phyloP scores from a whole-genome alignment of 176 grass and related monocot species.

The Olyra latifolia region DNA sequence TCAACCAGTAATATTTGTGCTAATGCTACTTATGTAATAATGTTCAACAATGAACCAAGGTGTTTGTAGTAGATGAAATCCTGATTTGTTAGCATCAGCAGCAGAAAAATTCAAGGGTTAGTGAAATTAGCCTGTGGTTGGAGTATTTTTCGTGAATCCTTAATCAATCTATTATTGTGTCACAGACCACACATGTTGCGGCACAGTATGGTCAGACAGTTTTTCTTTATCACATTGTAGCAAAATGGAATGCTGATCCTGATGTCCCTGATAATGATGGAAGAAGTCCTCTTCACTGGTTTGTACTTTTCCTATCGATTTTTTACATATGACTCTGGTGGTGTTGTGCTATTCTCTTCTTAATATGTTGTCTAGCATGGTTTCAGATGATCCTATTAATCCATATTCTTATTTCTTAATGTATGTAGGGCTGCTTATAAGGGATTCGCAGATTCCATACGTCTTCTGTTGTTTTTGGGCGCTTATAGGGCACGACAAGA shows the following conservation, averaged over 20 bases:
- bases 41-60: neutral
- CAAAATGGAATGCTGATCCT: slow-evolving; percentile 97
- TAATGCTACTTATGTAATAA: slow-evolving; percentile 7
- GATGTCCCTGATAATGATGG: slow-evolving; percentile 97
- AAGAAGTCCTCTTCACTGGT: slow-evolving; percentile 98
- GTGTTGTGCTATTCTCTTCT: neutral
- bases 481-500: slow-evolving; percentile 83
- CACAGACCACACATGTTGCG: slow-evolving; percentile 91
- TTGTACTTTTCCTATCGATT: neutral
- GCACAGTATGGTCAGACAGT: slow-evolving; percentile 92
- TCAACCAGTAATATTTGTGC: slow-evolving; percentile 18
- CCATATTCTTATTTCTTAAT: slow-evolving; percentile 19
- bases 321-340: slow-evolving; percentile 3
- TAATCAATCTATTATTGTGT: slow-evolving; percentile 33
- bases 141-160: neutral
- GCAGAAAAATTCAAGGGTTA: neutral
- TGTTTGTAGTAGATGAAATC: slow-evolving; percentile 1
- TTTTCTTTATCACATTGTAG: slow-evolving; percentile 84
- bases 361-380: slow-evolving; percentile 21
- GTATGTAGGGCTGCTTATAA: slow-evolving; percentile 93
- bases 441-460: slow-evolving; percentile 86
- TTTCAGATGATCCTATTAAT: slow-evolving; percentile 20
- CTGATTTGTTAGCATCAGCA: neutral
- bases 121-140: neutral
- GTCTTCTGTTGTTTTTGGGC: slow-evolving; percentile 91